These are phyloP conservation scores for Tylopilus intermedius DNA, from an alignment of 768 basidiomycete species.

Conservation along the genomic window DNA sequence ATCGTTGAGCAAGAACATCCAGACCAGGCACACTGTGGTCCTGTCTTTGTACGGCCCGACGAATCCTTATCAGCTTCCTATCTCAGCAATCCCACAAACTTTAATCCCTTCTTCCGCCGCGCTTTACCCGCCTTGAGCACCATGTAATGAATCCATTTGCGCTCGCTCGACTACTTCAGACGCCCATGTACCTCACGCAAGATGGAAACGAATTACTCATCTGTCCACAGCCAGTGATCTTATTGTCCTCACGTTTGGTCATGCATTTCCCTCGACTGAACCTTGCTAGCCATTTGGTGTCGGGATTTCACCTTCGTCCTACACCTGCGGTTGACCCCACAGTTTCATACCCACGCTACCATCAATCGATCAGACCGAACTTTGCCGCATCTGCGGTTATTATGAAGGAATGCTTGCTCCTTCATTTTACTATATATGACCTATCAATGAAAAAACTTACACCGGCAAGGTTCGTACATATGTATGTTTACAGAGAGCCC, in stretches of 20 bases:
- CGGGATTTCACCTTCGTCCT: background rate
- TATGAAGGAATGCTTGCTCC: slow-evolving; percentile 1
- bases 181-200: slow-evolving; percentile 21
- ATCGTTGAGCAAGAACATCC: background rate
- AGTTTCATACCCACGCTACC: background rate
- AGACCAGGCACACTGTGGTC: background rate
- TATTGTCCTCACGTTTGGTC: slow-evolving; percentile 9
- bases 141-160: slow-evolving; percentile 18
- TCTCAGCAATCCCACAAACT: slow-evolving; percentile 20
- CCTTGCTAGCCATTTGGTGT: background rate
- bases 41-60: background rate
- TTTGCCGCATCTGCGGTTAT: background rate
- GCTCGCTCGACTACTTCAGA: slow-evolving; percentile 8
- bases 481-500: background rate
- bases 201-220: slow-evolving; percentile 27
- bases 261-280: background rate
- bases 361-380: background rate
- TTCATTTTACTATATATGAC: slow-evolving; percentile 11
- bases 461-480: background rate
- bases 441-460: background rate
- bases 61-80: slow-evolving; percentile 21
- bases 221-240: slow-evolving; percentile 3
- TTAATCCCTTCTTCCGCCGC: slow-evolving; percentile 16
- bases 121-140: slow-evolving; percentile 18
- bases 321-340: background rate